Evolutionary conservation across 2,329 filamentous ascomycete genomes (phyloP).

Genomic region (Diplodia sapinea): DNA sequence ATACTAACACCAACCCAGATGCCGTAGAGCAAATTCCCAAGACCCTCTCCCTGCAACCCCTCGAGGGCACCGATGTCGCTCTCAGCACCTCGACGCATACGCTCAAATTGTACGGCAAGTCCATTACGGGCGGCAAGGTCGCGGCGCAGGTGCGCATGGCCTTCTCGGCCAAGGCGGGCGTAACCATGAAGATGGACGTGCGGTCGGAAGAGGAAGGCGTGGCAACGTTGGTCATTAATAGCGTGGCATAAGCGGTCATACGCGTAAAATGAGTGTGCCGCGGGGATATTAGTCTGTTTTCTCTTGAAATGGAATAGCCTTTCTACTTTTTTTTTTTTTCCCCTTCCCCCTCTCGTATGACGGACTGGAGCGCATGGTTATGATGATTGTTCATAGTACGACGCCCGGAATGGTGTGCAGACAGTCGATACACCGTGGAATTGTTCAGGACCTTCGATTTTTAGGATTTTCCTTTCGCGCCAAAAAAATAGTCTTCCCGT

Average conservation of each 20-base stretch:
- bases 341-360: not conserved
- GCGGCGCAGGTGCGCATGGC: constrained; percentile 91
- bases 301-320: not conserved
- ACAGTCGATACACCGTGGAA: not conserved
- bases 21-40: constrained; percentile 90
- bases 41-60: constrained; percentile 84
- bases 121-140: constrained; percentile 85
- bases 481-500: not conserved
- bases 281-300: not conserved
- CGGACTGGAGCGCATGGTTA: not conserved
- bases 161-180: constrained; percentile 87
- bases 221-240: constrained; percentile 80
- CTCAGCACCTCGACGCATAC: constrained; percentile 89
- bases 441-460: not conserved
- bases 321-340: not conserved
- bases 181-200: constrained; percentile 94
- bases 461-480: not conserved
- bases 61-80: constrained; percentile 92
- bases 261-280: not conserved
- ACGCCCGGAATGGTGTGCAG: not conserved
- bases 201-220: constrained; percentile 92
- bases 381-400: not conserved
- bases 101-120: constrained; percentile 95
- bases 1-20: constrained; percentile 59
- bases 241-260: constrained; percentile 68